A percentile compares a stretch with the other conserved stretches of the same genome.
Evolutionary conservation across 805 yeast species (phyloP).

Genomic region (Ogataea pilisensis): DNA sequence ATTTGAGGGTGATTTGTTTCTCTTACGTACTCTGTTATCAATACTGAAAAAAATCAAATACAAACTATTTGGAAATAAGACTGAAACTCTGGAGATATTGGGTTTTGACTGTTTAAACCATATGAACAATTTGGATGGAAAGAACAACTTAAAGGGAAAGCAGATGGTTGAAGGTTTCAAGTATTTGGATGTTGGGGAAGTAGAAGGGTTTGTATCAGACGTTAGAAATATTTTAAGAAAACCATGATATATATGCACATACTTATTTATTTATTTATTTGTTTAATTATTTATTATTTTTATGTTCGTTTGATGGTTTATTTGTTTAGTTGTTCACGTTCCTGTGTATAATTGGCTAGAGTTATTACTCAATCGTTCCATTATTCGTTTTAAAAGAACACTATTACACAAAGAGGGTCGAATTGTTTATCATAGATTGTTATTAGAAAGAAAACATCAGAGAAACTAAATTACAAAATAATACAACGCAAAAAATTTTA

Average conservation of each 20-base stretch:
- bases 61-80: slow-evolving; percentile 46
- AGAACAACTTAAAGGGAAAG: slow-evolving; percentile 4
- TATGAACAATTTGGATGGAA: slow-evolving; percentile 22
- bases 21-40: slow-evolving; percentile 52
- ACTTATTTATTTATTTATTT: background rate
- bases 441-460: background rate
- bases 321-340: no score
- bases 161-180: slow-evolving; percentile 19
- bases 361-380: no score
- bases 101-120: slow-evolving; percentile 31
- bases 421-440: no score
- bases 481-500: background rate
- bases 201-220: slow-evolving; percentile 42
- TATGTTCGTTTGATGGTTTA: background rate
- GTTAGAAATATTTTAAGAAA: slow-evolving; percentile 37
- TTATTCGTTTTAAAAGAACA: no score
- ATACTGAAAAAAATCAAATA: slow-evolving; percentile 44
- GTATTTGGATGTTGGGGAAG: slow-evolving; percentile 47
- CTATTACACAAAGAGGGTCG: no score
- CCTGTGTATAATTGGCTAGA: no score
- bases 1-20: slow-evolving; percentile 57
- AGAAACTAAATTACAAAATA: background rate
- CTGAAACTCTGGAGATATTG: slow-evolving; percentile 41
- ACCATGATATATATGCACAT: slow-evolving; percentile 6
- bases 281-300: background rate